These are phyloP conservation scores for Colletotrichum sp. DNA, from an alignment of 2,329 filamentous ascomycete genomes.

Conservation along the genomic window DNA sequence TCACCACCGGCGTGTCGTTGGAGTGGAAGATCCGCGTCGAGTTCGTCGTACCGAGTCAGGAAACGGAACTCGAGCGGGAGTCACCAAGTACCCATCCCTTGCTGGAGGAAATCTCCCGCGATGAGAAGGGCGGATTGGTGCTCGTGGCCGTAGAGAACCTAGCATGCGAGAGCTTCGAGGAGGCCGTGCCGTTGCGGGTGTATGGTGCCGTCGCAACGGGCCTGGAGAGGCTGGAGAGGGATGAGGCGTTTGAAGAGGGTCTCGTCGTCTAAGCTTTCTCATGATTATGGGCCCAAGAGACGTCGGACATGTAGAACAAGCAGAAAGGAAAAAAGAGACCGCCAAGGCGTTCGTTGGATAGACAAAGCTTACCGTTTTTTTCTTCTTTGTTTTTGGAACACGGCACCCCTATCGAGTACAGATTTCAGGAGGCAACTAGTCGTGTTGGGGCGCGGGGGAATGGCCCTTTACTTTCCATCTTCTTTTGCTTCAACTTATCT, in stretches of 20 bases:
- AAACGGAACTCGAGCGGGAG: conserved; percentile 17
- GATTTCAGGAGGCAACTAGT: neutral
- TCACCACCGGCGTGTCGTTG: conserved; percentile 85
- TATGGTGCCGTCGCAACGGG: conserved; percentile 70
- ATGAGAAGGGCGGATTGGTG: conserved; percentile 77
- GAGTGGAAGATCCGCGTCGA: conserved; percentile 91
- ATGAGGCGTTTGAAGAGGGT: conserved; percentile 56
- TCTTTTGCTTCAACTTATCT: neutral
- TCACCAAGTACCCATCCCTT: conserved; percentile 51
- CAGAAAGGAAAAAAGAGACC: neutral
- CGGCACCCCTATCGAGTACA: neutral
- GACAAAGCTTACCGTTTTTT: neutral
- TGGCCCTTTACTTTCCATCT: neutral
- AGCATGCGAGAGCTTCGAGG: conserved; percentile 88
- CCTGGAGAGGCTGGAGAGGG: conserved; percentile 60
- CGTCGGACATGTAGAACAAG: neutral
- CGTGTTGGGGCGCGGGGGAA: neutral
- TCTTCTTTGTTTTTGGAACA: neutral
- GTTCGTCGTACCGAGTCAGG: conserved; percentile 75
- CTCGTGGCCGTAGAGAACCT: conserved; percentile 80
- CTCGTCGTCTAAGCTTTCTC: conserved; percentile 37
- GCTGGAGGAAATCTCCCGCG: conserved; percentile 79
- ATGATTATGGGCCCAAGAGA: neutral
- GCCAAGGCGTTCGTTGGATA: conserved; percentile 13
- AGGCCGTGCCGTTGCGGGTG: conserved; percentile 82